Evolutionary conservation across 768 basidiomycete genomes (phyloP).

Genomic region (Tricholoma sp.): DNA sequence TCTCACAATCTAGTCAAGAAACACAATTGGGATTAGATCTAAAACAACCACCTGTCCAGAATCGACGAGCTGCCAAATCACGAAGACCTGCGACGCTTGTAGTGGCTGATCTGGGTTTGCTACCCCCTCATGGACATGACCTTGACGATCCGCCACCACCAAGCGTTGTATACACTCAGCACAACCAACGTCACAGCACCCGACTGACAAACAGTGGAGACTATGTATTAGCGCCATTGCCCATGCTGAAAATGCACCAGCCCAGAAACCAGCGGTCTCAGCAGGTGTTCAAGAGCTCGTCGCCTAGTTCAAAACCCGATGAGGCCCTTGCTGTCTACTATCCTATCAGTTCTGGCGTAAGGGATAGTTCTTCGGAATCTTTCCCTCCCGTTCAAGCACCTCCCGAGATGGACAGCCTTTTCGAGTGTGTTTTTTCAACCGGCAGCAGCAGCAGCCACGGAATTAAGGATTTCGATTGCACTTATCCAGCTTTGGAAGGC

Average conservation of each 20-base stretch:
- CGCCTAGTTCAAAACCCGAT: not conserved
- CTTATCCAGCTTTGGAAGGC: not conserved
- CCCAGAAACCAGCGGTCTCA: constrained; percentile 5
- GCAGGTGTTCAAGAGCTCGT: not conserved
- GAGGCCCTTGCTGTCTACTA: not conserved
- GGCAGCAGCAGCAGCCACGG: not conserved
- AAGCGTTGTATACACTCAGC: constrained; percentile 18
- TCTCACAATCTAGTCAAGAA: constrained; percentile 23
- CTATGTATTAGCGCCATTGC: constrained; percentile 14
- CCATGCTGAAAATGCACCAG: constrained; percentile 8
- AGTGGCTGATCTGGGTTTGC: constrained; percentile 9
- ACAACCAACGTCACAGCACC: constrained; percentile 8
- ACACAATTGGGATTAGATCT: constrained; percentile 35
- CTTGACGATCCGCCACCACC: constrained; percentile 37
- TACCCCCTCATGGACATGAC: constrained; percentile 21
- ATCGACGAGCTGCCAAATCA: not conserved
- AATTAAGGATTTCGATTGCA: not conserved
- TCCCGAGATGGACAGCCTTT: not conserved
- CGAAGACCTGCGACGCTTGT: not conserved
- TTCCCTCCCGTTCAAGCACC: not conserved
- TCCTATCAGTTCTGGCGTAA: not conserved
- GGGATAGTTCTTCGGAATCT: not conserved
- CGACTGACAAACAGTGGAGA: constrained; percentile 1
- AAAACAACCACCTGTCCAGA: not conserved
- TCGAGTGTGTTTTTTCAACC: not conserved